phyloP scores from a whole-genome alignment of 352 stramenopile species.

The Phytophthora pini region DNA sequence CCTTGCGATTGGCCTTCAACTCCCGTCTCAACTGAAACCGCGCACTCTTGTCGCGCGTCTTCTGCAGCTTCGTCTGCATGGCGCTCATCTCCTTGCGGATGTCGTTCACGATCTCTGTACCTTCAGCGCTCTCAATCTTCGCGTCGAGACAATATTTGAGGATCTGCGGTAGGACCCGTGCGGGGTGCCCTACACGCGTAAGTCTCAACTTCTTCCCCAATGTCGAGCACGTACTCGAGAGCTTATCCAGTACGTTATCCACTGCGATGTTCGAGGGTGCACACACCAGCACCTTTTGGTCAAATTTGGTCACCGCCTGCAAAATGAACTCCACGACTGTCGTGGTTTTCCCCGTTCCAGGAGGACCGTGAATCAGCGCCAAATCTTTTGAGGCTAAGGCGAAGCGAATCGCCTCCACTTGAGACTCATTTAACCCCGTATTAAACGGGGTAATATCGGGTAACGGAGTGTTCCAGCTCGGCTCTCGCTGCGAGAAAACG shows the following conservation, averaged over 20 bases:
- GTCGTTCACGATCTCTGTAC: conserved; percentile 96
- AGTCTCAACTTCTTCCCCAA: conserved; percentile 48
- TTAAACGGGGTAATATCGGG: conserved; percentile 60
- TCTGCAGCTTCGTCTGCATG: conserved; percentile 64
- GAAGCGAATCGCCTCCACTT: conserved; percentile 79
- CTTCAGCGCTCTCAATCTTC: conserved; percentile 91
- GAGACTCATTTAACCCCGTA: conserved; percentile 70
- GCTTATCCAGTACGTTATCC: conserved; percentile 97
- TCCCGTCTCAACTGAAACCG: conserved; percentile 70
- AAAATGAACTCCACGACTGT: conserved; percentile 97
- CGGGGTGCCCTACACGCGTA: conserved; percentile 94
- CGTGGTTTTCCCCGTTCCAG: conserved; percentile 97
- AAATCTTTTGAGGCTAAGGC: conserved; percentile 89
- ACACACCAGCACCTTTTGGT: conserved; percentile 95
- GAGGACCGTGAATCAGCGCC: conserved; percentile 92
- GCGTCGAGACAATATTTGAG: conserved; percentile 95
- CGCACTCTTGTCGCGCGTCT: conserved; percentile 59
- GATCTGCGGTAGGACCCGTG: conserved; percentile 91
- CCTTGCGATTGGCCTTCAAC: conserved; percentile 93
- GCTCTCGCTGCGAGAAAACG: conserved; percentile 59
- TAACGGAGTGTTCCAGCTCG: conserved; percentile 59
- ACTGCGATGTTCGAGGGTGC: conserved; percentile 99
- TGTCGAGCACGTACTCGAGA: conserved; percentile 64
- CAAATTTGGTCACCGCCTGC: conserved; percentile 87
- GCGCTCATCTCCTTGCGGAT: conserved; percentile 92